phyloP scores from a whole-genome alignment of 2,329 filamentous ascomycete species.

The Leptographium galeiforme region DNA sequence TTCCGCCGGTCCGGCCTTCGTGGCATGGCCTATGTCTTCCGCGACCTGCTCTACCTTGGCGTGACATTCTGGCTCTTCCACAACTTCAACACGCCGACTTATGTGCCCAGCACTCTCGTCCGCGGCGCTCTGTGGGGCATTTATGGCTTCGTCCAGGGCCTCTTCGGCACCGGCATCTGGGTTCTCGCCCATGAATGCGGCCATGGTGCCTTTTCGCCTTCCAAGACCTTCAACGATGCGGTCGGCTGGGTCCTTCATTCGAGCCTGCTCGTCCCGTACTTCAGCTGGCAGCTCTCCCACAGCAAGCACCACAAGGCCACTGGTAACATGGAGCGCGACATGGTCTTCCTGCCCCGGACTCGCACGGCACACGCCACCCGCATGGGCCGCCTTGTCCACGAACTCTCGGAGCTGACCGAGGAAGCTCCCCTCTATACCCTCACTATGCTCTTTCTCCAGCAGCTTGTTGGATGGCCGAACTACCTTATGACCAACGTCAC shows the following conservation, averaged over 20 bases:
- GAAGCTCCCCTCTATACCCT: slow-evolving; percentile 83
- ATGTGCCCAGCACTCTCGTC: slow-evolving; percentile 54
- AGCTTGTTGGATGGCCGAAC: slow-evolving; percentile 84
- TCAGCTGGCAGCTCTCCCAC: slow-evolving; percentile 98
- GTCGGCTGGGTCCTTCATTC: slow-evolving; percentile 90
- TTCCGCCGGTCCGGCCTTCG: slow-evolving; percentile 70
- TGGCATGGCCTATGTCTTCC: slow-evolving; percentile 70
- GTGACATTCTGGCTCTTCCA: slow-evolving; percentile 78
- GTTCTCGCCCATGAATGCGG: slow-evolving; percentile 96
- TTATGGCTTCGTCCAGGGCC: slow-evolving; percentile 72
- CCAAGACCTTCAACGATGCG: slow-evolving; percentile 76
- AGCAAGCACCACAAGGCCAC: slow-evolving; percentile 99
- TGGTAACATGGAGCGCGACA: slow-evolving; percentile 91
- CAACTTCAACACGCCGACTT: slow-evolving; percentile 77
- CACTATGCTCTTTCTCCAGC: slow-evolving; percentile 62
- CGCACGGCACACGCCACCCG: slow-evolving; percentile 67
- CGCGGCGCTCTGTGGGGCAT: slow-evolving; percentile 52
- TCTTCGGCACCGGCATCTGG: slow-evolving; percentile 91
- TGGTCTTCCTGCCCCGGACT: slow-evolving; percentile 96
- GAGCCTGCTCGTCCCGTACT: slow-evolving; percentile 77
- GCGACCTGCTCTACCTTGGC: slow-evolving; percentile 61
- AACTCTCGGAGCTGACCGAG: slow-evolving; percentile 80
- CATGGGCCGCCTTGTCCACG: slow-evolving; percentile 61
- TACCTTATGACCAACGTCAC: slow-evolving; percentile 89
- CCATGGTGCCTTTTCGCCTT: slow-evolving; percentile 92